Evolutionary conservation across 331 rosid species (phyloP), one percentile per base, ranked within the genome.

Genomic region (Prunus yedoensis): DNA sequence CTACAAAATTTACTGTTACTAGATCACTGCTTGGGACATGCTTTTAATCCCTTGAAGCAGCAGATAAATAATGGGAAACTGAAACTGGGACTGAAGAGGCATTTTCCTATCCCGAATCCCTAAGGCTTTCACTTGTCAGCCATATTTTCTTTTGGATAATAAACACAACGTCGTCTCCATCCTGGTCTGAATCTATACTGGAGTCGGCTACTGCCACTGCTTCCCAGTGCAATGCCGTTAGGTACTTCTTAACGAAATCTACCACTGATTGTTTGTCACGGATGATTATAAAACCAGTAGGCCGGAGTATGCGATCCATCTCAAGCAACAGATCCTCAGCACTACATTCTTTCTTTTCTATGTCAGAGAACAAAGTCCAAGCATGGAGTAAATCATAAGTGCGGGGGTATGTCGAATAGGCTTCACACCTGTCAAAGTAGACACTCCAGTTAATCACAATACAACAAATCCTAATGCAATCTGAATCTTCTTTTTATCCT

Each of bases 311-410:
- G 66, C 93, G 93, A 80, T 93, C 98, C 87, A 93, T 93, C 90
- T 91, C 95, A 5, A 93, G 78, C 72, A 93, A 78, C 20, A 90
- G 83, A 82, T 93, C 96, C 85, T 86, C 90, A 0, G 67, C 81
- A 49, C 91, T 90, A 73, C 98, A 93, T 54, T 81, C 89, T 70
- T 84, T 90, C 83, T 82, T 90, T 75, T 82, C 88, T 15, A 89
- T 59, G 82, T 93, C 89, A 35, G 98, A 93, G 80, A 90, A 88
- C 66, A 93, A 83, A 2, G 82, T 86, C 90, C 89, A 88, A 71
- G 91, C 96, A 74, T 93, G 96, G 69, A 89, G 96, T 67, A 93
- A 80, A 76, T 93, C 96, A 11, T 86, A 93, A 41, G 96, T 93
- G 35, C 90, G 85, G 14, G 96, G 96, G 82, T 93, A 90, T 13